Conservation (phyloP, 164 flowering plant species). For the Tinospora cordifolia region DNA sequence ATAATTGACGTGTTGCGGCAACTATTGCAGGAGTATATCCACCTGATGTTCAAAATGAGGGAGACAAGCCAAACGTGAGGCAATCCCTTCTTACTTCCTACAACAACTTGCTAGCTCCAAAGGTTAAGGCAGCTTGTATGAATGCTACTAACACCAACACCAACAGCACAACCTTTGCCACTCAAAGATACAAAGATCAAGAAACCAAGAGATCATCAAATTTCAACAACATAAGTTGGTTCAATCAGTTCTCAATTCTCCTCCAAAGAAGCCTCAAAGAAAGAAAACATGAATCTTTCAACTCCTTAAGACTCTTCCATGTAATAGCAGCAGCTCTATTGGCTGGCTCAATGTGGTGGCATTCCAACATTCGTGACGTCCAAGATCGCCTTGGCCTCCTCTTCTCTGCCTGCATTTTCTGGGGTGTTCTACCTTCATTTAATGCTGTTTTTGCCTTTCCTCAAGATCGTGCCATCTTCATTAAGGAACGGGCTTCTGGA, state of each 20-base stretch:
- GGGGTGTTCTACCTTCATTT: slow-evolving; percentile 81
- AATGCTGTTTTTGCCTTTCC: slow-evolving; percentile 75
- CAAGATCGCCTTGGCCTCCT: slow-evolving; percentile 84
- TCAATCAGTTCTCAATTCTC: slow-evolving; percentile 58
- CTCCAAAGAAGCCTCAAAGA: slow-evolving; percentile 70
- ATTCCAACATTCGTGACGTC: slow-evolving; percentile 43
- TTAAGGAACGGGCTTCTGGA: slow-evolving; percentile 67
- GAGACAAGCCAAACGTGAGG: slow-evolving; percentile 52
- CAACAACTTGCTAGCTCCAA: slow-evolving; percentile 58
- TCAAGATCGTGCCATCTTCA: slow-evolving; percentile 72
- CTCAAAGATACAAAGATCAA: slow-evolving; percentile 2
- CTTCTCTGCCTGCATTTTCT: slow-evolving; percentile 73
- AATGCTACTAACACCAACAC: slow-evolving; percentile 17
- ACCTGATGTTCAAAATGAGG: slow-evolving; percentile 37
- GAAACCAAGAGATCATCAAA: slow-evolving; percentile 7
- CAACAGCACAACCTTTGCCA: slow-evolving; percentile 6
- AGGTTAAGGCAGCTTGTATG: slow-evolving; percentile 49
- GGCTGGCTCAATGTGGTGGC: slow-evolving; percentile 87
- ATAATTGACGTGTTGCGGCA: neutral
- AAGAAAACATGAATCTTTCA: slow-evolving; percentile 66
- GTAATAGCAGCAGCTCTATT: slow-evolving; percentile 53
- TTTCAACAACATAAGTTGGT: slow-evolving; percentile 34
- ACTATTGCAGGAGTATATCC: slow-evolving; percentile 56
- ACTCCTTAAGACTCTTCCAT: slow-evolving; percentile 60
- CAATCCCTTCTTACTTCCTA: slow-evolving; percentile 50